Evolutionary conservation across 1,139 yeast genomes (phyloP).

Genomic region (Sporopachydermia cereana): DNA sequence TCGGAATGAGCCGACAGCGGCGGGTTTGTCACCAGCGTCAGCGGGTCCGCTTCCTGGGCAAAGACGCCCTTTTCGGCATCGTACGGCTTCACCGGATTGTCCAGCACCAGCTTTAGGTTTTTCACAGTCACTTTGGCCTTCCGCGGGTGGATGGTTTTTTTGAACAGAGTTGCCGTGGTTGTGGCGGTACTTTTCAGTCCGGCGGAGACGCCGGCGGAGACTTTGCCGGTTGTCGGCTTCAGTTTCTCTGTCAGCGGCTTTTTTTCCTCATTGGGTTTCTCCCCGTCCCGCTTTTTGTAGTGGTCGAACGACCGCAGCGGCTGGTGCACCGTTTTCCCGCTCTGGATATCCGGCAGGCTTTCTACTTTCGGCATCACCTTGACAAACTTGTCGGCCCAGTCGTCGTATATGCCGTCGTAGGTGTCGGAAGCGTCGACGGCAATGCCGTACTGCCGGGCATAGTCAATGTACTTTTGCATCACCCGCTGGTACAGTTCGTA

Average conservation of each 20-base stretch:
- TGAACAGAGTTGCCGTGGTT: background rate
- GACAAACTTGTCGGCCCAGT: background rate
- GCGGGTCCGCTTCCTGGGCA: constrained; percentile 2
- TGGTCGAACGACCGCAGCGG: background rate
- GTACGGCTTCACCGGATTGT: constrained; percentile 2
- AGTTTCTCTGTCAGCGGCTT: constrained; percentile 3
- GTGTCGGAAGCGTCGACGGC: background rate
- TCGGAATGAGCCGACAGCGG: constrained; percentile 3
- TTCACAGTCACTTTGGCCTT: constrained; percentile 1
- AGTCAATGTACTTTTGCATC: background rate
- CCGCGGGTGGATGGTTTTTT: background rate
- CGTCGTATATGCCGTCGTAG: background rate
- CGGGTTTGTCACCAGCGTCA: background rate
- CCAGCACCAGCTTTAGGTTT: background rate
- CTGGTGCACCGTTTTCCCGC: constrained; percentile 4
- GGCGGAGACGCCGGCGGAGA: background rate
- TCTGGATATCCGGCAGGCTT: constrained; percentile 1
- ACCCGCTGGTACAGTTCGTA: constrained; percentile 2
- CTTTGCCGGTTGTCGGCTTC: background rate
- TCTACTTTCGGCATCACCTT: background rate
- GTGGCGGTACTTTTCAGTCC: constrained; percentile 3
- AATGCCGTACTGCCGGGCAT: background rate
- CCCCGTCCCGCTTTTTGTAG: background rate
- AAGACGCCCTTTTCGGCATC: background rate
- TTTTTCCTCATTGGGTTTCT: background rate